A percentile compares a stretch with the other conserved stretches of the same genome.
phyloP scores from a whole-genome alignment of 139 green algal species.

The Chlamydomonas sp. region DNA sequence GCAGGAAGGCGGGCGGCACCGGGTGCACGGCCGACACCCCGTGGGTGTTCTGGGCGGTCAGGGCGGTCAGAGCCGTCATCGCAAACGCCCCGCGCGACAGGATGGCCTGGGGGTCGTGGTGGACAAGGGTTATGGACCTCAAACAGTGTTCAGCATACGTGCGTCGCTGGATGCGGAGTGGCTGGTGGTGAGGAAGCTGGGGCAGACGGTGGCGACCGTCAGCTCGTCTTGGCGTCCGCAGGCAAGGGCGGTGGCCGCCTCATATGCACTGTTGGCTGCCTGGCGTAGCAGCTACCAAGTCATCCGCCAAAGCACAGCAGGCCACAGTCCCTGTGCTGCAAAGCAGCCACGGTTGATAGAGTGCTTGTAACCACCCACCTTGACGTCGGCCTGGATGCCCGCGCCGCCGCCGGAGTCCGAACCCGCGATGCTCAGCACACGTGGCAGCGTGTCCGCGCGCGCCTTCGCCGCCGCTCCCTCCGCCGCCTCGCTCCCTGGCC shows the following conservation, averaged over 20 bases:
- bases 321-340: background rate
- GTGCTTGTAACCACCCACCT: slow-evolving; percentile 34
- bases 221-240: no score
- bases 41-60: slow-evolving; percentile 95
- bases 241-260: no score
- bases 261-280: no score
- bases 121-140: background rate
- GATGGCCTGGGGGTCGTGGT: slow-evolving; percentile 55
- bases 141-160: no score
- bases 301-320: background rate
- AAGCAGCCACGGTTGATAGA: no score
- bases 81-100: slow-evolving; percentile 80
- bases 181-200: no score
- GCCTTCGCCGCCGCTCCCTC: background rate
- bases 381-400: slow-evolving; percentile 90
- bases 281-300: background rate
- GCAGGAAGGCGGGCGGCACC: slow-evolving; percentile 70
- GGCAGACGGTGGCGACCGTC: no score
- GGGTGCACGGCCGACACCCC: slow-evolving; percentile 85
- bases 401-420: slow-evolving; percentile 95
- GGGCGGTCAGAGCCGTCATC: slow-evolving; percentile 84
- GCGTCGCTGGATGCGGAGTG: no score
- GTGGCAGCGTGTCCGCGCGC: slow-evolving; percentile 34
- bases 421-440: slow-evolving; percentile 87
- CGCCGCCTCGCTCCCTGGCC: background rate